Base-by-base conservation (phyloP, 306 rosid species). In the Quercus wislizeni region DNA sequence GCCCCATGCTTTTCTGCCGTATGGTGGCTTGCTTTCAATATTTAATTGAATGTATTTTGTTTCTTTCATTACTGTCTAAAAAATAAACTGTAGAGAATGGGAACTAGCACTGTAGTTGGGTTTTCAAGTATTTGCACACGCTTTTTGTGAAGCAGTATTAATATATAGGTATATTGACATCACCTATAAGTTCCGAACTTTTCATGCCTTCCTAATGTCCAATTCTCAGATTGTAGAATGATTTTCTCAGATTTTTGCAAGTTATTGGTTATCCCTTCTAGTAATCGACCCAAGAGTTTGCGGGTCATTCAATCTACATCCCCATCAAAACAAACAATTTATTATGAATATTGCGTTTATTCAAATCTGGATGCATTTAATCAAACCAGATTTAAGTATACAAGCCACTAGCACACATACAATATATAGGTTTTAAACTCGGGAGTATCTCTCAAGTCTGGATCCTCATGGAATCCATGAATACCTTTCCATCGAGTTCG, bases 401-500 rank as follows among this genome's bases (percentile, higher is more conserved):
- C 2, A 7, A 23, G 17, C 28, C 65, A 20, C 17, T 20, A 9
- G 17, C 65, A 1, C 30, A 9, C 4, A 20, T 21, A 23, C 17
- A 23, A 25, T 19, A 59, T 59, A 59, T 4, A 59, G 65, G 23
- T 59, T 59, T 23, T 59, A 21, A 9, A 23, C 25, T 3, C 5
- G 1, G 11, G 0, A 2, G 15, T 49, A 49, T 49, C 15, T 49
- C 54, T 11, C 54, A 4, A 46, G 31, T 17, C n/a, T 71, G 65
- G 77, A 83, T 59, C 58, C 74, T 78, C 81, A 91, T 21, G 49
- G 76, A 71, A 80, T 91, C 78, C 13, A 87, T 30, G 73, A 76
- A 87, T 14, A 90, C 83, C 74, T 85, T 88, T 1, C 87, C 88
- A 3, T 11, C 67, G 63, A 87, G 83, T 54, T 70, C 49, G 2